Evolutionary conservation across 2,329 filamentous ascomycete species (phyloP).

Genomic region (Penicillium oxalicum): DNA sequence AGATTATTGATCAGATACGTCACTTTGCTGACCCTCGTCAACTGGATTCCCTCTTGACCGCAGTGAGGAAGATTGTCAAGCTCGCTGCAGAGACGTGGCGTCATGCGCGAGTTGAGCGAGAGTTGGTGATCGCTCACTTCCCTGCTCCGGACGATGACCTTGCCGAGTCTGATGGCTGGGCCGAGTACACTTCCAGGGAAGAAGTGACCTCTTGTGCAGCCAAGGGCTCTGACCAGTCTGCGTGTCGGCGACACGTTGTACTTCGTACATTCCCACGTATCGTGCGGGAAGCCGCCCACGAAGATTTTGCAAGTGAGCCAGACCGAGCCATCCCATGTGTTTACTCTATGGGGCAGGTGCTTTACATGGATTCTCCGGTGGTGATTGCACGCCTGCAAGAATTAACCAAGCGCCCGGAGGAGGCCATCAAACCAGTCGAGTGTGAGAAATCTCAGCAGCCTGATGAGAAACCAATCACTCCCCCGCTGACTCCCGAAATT

Average conservation of each 20-base stretch:
- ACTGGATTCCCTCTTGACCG: slow-evolving; percentile 46
- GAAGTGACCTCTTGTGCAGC: slow-evolving; percentile 7
- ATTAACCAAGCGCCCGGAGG: slow-evolving; percentile 29
- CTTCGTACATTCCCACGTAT: slow-evolving; percentile 50
- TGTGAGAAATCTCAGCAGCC: slow-evolving; percentile 1
- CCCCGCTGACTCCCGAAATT: too few species aligned
- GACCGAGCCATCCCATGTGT: slow-evolving; percentile 41
- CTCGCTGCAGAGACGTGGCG: slow-evolving; percentile 55
- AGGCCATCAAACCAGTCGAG: slow-evolving; percentile 7
- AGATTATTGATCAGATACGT: slow-evolving; percentile 51
- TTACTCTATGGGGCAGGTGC: slow-evolving; percentile 46
- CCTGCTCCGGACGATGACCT: slow-evolving; percentile 36
- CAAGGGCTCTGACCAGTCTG: slow-evolving; percentile 5
- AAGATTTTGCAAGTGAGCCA: slow-evolving; percentile 41
- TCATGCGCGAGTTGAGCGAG: slow-evolving; percentile 52
- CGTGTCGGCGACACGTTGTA: slow-evolving; percentile 39
- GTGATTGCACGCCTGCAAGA: slow-evolving; percentile 38
- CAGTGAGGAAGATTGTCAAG: slow-evolving; percentile 52
- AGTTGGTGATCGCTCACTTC: slow-evolving; percentile 50
- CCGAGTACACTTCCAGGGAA: slow-evolving; percentile 28
- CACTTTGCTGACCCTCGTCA: slow-evolving; percentile 49
- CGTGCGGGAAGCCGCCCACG: slow-evolving; percentile 47
- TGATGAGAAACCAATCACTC: not conserved
- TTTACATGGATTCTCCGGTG: slow-evolving; percentile 46
- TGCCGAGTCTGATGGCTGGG: slow-evolving; percentile 33